A percentile compares a stretch with the other conserved stretches of the same genome.
Evolutionary conservation across 345 rosid genomes (phyloP).

Genomic region (Garcia nutans): DNA sequence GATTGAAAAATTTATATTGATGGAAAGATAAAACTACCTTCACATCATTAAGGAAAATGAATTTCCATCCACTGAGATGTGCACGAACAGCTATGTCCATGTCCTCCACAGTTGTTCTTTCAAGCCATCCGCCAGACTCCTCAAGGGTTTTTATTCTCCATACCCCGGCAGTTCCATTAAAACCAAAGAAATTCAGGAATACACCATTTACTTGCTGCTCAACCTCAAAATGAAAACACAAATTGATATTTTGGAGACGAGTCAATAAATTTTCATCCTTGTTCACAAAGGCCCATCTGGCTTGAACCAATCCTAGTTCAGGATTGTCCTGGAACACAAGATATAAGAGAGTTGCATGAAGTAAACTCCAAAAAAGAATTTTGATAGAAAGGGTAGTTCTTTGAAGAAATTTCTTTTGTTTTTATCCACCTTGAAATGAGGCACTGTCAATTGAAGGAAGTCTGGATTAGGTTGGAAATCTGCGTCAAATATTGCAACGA

Average conservation of each 20-base stretch:
- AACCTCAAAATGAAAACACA: conserved; percentile 82
- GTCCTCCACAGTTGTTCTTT: conserved; percentile 81
- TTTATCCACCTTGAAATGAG: conserved; percentile 68
- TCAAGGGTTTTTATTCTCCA: conserved; percentile 89
- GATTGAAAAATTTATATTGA: background rate
- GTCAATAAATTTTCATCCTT: conserved; percentile 82
- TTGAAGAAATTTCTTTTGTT: background rate
- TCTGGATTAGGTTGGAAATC: conserved; percentile 80
- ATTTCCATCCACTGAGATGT: conserved; percentile 86
- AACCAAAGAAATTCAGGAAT: conserved; percentile 82
- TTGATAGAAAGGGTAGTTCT: background rate
- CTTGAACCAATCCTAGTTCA: conserved; percentile 72
- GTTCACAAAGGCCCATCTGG: conserved; percentile 82
- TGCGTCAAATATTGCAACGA: conserved; percentile 83
- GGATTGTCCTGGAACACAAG: conserved; percentile 54
- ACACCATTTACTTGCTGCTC: conserved; percentile 80
- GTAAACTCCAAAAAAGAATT: background rate
- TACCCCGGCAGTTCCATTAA: conserved; percentile 88
- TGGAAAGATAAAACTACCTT: conserved; percentile 42
- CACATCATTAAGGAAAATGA: conserved; percentile 75
- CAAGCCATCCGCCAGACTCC: conserved; percentile 93
- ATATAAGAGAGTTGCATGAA: conserved; percentile 2
- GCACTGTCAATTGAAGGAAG: conserved; percentile 68
- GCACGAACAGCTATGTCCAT: conserved; percentile 93
- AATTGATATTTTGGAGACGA: conserved; percentile 79